phyloP scores from a whole-genome alignment of 1,139 yeast species.

The Diutina siamensis region DNA sequence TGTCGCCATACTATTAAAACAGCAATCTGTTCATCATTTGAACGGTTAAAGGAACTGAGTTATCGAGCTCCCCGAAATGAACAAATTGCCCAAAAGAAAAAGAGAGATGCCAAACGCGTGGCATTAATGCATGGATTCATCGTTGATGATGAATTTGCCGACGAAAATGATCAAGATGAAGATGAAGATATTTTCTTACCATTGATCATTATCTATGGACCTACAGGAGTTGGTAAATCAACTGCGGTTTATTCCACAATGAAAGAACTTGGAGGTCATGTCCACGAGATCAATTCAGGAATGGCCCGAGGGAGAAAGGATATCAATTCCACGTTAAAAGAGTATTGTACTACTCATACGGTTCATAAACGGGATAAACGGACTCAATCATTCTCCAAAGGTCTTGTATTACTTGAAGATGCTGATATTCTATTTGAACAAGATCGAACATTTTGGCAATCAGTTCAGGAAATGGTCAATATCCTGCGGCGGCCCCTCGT shows the following conservation, averaged over 20 bases:
- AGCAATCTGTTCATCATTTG: slow-evolving; percentile 15
- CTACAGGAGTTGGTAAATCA: slow-evolving; percentile 71
- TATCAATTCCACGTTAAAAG: slow-evolving; percentile 52
- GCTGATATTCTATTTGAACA: slow-evolving; percentile 74
- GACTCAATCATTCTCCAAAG: slow-evolving; percentile 32
- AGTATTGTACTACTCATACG: slow-evolving; percentile 74
- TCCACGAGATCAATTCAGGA: slow-evolving; percentile 73
- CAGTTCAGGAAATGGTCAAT: slow-evolving; percentile 50
- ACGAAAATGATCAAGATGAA: slow-evolving; percentile 13
- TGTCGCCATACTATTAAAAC: slow-evolving; percentile 17
- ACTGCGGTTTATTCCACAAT: slow-evolving; percentile 62
- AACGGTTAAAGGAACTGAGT: slow-evolving; percentile 15
- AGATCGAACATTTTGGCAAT: slow-evolving; percentile 73
- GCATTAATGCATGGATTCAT: slow-evolving; percentile 17
- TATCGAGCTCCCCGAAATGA: slow-evolving; percentile 7
- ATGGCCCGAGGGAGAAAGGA: slow-evolving; percentile 65
- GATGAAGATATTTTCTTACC: slow-evolving; percentile 42
- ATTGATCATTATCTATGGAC: slow-evolving; percentile 57
- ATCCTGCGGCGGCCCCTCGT: slow-evolving; percentile 72
- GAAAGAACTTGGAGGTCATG: slow-evolving; percentile 53
- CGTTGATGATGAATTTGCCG: slow-evolving; percentile 17
- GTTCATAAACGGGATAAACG: slow-evolving; percentile 29
- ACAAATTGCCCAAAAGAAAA: slow-evolving; percentile 6
- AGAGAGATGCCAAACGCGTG: slow-evolving; percentile 14
- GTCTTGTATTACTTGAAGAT: slow-evolving; percentile 73